A percentile compares a stretch with the other conserved stretches of the same genome.
phyloP scores from a whole-genome alignment of 208 protist species.

The Leishmania lainsoni region DNA sequence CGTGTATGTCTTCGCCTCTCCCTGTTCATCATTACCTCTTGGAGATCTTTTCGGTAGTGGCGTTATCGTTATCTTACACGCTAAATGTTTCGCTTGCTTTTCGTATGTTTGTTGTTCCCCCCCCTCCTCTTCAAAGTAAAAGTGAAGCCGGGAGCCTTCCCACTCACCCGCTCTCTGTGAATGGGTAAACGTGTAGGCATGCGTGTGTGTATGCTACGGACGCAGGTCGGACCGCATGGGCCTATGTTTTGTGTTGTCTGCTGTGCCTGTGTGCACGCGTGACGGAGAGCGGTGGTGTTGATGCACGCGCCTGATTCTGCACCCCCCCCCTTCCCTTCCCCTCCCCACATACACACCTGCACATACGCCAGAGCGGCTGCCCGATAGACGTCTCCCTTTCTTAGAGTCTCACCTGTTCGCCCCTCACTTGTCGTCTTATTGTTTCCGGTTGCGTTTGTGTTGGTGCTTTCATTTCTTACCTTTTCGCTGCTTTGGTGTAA shows the following conservation, averaged over 20 bases:
- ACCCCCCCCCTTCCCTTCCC: background rate
- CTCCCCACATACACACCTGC: background rate
- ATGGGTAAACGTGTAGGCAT: background rate
- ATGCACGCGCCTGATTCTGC: background rate
- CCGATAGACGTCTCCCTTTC: background rate
- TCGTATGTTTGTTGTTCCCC: background rate
- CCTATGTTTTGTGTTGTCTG: background rate
- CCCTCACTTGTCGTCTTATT: background rate
- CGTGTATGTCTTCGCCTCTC: background rate
- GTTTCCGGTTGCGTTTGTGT: background rate
- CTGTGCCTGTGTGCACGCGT: background rate
- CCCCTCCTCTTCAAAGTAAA: background rate
- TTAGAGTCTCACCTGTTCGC: background rate
- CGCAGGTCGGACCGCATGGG: background rate
- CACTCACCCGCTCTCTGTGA: background rate
- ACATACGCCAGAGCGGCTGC: background rate
- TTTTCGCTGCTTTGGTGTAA: background rate
- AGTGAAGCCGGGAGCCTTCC: background rate
- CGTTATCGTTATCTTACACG: conserved; percentile 4
- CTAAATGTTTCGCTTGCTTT: background rate
- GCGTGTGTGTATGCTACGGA: background rate
- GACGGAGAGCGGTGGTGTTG: background rate
- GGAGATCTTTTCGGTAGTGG: background rate
- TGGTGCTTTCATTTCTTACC: background rate
- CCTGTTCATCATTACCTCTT: background rate